Base-by-base conservation (phyloP, 2,329 filamentous ascomycete species). In the Pseudogymnoascus pannorum region DNA sequence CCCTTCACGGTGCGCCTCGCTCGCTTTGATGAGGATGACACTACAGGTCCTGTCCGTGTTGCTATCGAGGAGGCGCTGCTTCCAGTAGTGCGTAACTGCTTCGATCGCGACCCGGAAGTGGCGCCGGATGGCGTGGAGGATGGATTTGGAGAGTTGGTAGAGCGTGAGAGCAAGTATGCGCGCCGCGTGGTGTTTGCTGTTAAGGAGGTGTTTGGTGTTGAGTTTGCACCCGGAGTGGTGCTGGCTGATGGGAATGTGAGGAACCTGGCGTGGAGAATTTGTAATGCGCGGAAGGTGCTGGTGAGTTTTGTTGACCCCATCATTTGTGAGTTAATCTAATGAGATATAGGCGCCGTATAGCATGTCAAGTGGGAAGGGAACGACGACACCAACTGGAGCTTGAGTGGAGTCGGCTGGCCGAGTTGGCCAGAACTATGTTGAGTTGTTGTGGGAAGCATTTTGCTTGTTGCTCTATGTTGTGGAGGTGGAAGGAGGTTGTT, bases 191-290 rank as follows among this genome's bases (percentile, higher is more conserved):
- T 97, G 0, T 97, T 96, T 73, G 94, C 92, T 4, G 91, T 99
- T 26, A 88, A 90, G 65, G 89, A 96, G 72, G 97, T 97, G 92
- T 95, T 99, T 73, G 94, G 92, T 59, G 89, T 99, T 63, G 94
- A 99, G 73, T 92, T 99, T 71, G 91, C 94, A 1, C 88, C 92
- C 0, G 91, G 91, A 48, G 93, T 97, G 0, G 94, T 99, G 31
- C 86, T 89, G 59, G 92, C 92, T 0, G 94, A 99, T 76, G 91
- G 94, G 5, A 95, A 87, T 68, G 89, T 97, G 63, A 85, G 83
- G 70, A 96, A 96, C 72, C 78, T 99, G 65, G 92, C 92, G 5
- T 97, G 93, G 92, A 84, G 94, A 70, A 90, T 99, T 65, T 94
- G 89, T 73, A 96, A 96, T 73, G 94, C 94, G 35, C 97, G 97